Evolutionary conservation across 2,329 filamentous ascomycete species (phyloP), one percentile per base, ranked within the genome.

Genomic region (Didymella glomerata): DNA sequence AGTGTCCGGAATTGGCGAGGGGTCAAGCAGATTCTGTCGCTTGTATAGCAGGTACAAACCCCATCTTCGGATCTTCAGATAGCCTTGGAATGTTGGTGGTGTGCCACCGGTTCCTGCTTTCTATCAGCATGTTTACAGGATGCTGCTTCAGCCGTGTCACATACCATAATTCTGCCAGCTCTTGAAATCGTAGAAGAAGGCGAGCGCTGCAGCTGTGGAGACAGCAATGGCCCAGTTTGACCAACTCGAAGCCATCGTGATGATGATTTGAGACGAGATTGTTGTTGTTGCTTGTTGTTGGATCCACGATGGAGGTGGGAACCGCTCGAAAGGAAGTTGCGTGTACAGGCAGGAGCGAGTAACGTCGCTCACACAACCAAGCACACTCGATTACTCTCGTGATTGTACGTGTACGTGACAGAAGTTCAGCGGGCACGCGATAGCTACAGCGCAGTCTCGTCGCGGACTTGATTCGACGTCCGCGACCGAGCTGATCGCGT

Each of bases 81-180:
- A 75, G 36, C 71, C 70, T 62, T 67, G 48, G 9, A 72, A 27
- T 2, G 72, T 75, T 42, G 72, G 67, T 14, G 72, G 70, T 24
- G 72, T 75, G 11, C 72, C 71, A 30, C 72, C 72, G 2, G 72
- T 75, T 49, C 72, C 72, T 75, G 47, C 9, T 4, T 18, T 32
- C 11, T 32, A 36, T 68, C 24, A 68, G 60, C 27, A 14, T 25
- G n/a, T 30, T 47, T 18, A 28, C 20, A 44, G 1, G 8, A 25
- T 20, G 13, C 32, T 14, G 47, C 38, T n/a, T 28, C 25, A 32
- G 18, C 24, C 25, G 51, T 28, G 20, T 25, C 30, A 28, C 56
- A 32, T 27, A 70, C 68, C 67, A 22, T 63, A 62, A 41, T 46
- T 64, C 40, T 69, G 59, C 68, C 68, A 71, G 42, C 61, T 67